Conservation (phyloP, 345 rosid genomes). For the Alliaria petiolata region DNA sequence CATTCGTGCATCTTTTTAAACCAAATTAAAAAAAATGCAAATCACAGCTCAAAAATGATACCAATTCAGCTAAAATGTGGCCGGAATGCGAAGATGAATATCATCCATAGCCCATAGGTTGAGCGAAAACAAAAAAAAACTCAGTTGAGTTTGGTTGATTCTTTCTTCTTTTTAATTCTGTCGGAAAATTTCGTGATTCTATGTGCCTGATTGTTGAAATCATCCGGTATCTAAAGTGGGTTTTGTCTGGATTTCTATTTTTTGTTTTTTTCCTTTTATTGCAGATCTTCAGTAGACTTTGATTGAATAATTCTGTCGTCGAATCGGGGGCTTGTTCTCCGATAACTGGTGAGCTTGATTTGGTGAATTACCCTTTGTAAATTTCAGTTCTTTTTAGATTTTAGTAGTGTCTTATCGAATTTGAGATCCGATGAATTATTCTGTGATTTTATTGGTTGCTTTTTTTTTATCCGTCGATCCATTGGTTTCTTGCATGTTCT, state of each 20-base stretch:
- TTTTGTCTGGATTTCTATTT: constrained; percentile 5
- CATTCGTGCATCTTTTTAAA: constrained; percentile 29
- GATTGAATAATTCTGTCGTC: background rate
- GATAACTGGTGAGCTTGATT: constrained; percentile 16
- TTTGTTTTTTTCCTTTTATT: background rate
- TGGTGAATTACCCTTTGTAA: background rate
- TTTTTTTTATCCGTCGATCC: background rate
- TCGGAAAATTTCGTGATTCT: background rate
- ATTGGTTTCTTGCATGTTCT: background rate
- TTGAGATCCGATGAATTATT: constrained; percentile 13
- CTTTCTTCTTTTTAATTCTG: background rate
- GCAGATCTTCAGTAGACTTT: constrained; percentile 21
- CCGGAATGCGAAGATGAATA: constrained; percentile 1
- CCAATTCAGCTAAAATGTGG: constrained; percentile 25
- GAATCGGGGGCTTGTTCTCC: background rate
- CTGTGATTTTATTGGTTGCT: background rate
- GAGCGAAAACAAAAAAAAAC: background rate
- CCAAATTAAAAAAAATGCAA: background rate
- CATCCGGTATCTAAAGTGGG: constrained; percentile 16
- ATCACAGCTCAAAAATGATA: constrained; percentile 15
- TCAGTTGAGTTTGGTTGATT: constrained; percentile 10
- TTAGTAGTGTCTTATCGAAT: background rate
- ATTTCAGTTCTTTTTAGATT: constrained; percentile 2
- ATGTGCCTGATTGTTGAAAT: constrained; percentile 10
- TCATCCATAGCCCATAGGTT: constrained; percentile 11